A percentile compares a stretch with the other conserved stretches of the same genome.
Evolutionary conservation across 2,329 filamentous ascomycete genomes (phyloP).

Genomic region (Ophiostoma himal-ulmi): DNA sequence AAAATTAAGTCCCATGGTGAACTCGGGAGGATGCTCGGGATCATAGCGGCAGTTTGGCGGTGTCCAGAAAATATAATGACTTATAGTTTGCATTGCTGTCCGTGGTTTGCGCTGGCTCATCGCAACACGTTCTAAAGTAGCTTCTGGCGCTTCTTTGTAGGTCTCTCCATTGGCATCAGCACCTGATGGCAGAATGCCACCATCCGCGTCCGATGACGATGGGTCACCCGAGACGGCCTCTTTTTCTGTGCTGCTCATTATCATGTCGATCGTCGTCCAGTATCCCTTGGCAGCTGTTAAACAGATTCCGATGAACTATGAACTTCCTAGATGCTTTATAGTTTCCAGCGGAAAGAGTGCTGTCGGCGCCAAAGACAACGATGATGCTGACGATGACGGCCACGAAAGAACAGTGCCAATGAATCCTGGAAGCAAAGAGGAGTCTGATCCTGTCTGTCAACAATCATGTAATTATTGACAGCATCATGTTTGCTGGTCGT

Average conservation of each 20-base stretch:
- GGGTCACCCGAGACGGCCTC: not conserved
- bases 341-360: not conserved
- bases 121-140: not conserved
- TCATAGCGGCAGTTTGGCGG: constrained; percentile 65
- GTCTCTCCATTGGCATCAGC: not conserved
- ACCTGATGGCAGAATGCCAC: not conserved
- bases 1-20: constrained; percentile 63
- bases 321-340: not conserved
- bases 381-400: too few species aligned
- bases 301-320: not conserved
- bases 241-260: not conserved
- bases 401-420: not conserved
- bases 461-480: not conserved
- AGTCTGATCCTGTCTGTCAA: not conserved
- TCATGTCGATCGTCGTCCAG: not conserved
- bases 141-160: not conserved
- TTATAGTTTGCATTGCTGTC: not conserved
- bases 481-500: not conserved
- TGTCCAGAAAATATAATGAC: constrained; percentile 19
- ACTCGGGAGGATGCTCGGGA: constrained; percentile 57
- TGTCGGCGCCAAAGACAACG: not conserved
- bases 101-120: not conserved
- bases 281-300: not conserved
- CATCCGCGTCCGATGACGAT: not conserved
- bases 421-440: not conserved